Evolutionary conservation across 345 rosid species (phyloP), one percentile per base, ranked within the genome.

Genomic region (Moringa oleifera): DNA sequence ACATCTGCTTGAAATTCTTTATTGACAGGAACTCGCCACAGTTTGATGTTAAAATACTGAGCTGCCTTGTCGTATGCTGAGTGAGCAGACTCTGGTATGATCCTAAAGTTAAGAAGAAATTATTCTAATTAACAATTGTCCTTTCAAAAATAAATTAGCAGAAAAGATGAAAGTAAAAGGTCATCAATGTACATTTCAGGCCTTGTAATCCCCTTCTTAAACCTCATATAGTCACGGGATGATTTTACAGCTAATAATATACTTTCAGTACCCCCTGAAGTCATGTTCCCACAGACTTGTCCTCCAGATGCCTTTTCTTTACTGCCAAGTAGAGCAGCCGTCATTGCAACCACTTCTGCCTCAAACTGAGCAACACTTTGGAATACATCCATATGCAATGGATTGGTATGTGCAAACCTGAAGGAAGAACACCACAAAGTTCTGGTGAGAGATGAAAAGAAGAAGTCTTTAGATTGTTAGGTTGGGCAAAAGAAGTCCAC

Each of bases 331-430:
- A 94, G 68, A 19, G 90, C 75, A 66, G 92, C 99, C 50, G 99
- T 90, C 97, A 94, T 94, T 72, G 97, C 92, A 20, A 94, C 95
- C 20, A 94, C 89, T 80, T 94, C 99, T 64, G 97, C 87, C 75
- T 94, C 99, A 78, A 86, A 94, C 56, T 72, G 77, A 20, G 79
- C 96, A 46, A 94, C 81, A 63, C 97, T 94, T 58, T 80, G 89
- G 81, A 94, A 94, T 52, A 90, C 86, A 51, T 94, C 95, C 66
- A 83, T 51, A 73, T 94, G 99, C 76, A 94, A 72, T 6, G 97
- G 99, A 73, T 94, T 94, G 71, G 99, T 90, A 72, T 90, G 99
- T 19, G 89, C 80, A 85, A 94, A 94, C 99, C 99, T 90, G 84
- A 70, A 68, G 73, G 71, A 11, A n/a, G 23, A 60, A 69, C 23